Percentiles rank a stretch among this genome's conserved stretches.
These are phyloP conservation scores for Wickerhamiella cacticola DNA, from an alignment of 805 yeast genomes.

Conservation along the genomic window DNA sequence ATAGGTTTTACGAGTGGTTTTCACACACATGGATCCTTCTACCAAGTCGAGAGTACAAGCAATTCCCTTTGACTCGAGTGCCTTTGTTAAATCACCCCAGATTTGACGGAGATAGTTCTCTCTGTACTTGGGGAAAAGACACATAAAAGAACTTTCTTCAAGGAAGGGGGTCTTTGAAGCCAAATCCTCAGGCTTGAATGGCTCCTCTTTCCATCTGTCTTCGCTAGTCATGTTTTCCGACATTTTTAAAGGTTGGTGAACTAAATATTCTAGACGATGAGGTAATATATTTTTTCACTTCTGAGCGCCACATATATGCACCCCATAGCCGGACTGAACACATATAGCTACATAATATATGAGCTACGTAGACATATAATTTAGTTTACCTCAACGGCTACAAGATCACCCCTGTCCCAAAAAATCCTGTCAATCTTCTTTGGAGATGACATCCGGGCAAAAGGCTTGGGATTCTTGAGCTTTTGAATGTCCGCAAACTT, in stretches of 20 bases:
- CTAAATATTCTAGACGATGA: not conserved
- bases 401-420: not conserved
- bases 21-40: constrained; percentile 95
- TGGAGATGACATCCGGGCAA: not conserved
- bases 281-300: not conserved
- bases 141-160: constrained; percentile 93
- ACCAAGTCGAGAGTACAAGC: constrained; percentile 81
- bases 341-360: too few relatives aligned
- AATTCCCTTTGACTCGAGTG: constrained; percentile 56
- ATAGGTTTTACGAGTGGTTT: constrained; percentile 86
- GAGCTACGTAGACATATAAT: not conserved
- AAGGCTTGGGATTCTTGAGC: not conserved
- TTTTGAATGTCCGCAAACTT: not conserved
- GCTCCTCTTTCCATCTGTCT: constrained; percentile 37
- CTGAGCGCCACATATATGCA: not conserved
- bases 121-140: constrained; percentile 91
- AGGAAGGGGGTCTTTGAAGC: constrained; percentile 76
- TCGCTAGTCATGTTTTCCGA: not conserved
- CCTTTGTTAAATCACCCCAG: constrained; percentile 86
- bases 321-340: too few relatives aligned
- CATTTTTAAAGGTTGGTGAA: not conserved
- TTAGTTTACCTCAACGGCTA: not conserved
- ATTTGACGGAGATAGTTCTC: constrained; percentile 77
- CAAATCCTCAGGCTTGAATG: constrained; percentile 81
- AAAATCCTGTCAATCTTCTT: not conserved